A percentile compares a stretch with the other conserved stretches of the same genome.
These are phyloP conservation scores for Carex scoparia DNA, from an alignment of 176 grass and related monocot genomes.

Conservation along the genomic window DNA sequence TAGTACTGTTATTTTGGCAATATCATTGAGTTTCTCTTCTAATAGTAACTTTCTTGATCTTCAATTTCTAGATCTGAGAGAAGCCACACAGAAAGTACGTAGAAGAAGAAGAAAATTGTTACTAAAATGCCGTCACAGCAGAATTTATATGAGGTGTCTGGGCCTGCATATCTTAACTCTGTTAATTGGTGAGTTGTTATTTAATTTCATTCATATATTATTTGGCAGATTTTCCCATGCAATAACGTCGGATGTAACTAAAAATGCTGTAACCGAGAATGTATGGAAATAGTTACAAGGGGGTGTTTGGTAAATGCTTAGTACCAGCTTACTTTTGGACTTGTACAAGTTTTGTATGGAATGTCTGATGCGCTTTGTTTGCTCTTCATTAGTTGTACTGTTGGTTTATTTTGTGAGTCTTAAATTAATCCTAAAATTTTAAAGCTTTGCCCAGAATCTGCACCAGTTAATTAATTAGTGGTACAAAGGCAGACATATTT, in stretches of 20 bases:
- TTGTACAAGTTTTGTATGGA: background rate
- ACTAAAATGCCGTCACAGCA: conserved; percentile 38
- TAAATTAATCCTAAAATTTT: no score
- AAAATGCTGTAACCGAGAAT: background rate
- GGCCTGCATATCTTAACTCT: conserved; percentile 40
- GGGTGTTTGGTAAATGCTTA: no score
- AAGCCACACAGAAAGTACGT: no score
- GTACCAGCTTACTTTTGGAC: no score
- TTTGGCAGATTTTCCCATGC: background rate
- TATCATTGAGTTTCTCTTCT: background rate
- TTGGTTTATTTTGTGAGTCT: no score
- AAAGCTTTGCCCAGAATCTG: no score
- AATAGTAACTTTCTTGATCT: background rate
- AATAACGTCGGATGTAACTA: background rate
- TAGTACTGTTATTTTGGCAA: background rate
- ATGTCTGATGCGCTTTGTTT: background rate
- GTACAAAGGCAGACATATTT: no score
- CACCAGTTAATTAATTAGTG: no score
- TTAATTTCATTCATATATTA: background rate
- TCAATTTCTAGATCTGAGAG: background rate
- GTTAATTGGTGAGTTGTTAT: conserved; percentile 53
- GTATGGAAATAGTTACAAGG: background rate
- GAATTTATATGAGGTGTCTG: conserved; percentile 52
- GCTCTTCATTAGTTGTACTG: background rate
- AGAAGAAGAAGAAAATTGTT: conserved; percentile 12